Conservation (phyloP, 2,329 filamentous ascomycete genomes). For the Cladophialophora yegresii region DNA sequence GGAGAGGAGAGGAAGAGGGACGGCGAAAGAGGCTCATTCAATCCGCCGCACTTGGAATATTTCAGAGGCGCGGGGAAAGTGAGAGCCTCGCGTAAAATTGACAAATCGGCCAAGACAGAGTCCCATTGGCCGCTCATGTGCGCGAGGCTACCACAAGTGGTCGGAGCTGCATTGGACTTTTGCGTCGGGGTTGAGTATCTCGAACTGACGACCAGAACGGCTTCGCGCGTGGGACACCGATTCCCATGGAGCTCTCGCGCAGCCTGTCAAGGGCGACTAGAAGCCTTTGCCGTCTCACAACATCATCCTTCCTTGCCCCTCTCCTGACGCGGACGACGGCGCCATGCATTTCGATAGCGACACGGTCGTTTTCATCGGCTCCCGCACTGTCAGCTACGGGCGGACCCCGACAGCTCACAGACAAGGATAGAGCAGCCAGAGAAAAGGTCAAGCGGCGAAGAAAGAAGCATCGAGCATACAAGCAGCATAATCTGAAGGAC, state of each 20-base stretch:
- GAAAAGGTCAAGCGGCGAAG: slow-evolving; percentile 62
- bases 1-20: slow-evolving; percentile 7
- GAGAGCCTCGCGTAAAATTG: slow-evolving; percentile 20
- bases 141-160: not conserved
- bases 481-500: slow-evolving; percentile 62
- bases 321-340: slow-evolving; percentile 18
- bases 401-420: slow-evolving; percentile 38
- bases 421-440: slow-evolving; percentile 54
- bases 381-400: slow-evolving; percentile 39
- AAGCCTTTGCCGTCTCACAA: slow-evolving; percentile 27
- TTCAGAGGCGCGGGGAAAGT: slow-evolving; percentile 14
- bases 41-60: slow-evolving; percentile 14
- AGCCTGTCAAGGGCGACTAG: slow-evolving; percentile 22
- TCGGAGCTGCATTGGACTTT: slow-evolving; percentile 9
- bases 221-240: not conserved
- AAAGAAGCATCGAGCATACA: slow-evolving; percentile 68
- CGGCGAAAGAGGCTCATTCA: slow-evolving; percentile 16
- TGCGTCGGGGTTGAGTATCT: not conserved
- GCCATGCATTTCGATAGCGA: slow-evolving; percentile 9
- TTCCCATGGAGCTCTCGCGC: slow-evolving; percentile 25
- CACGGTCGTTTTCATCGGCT: slow-evolving; percentile 31
- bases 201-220: not conserved
- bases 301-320: slow-evolving; percentile 27
- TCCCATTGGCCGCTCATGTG: not conserved
- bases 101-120: slow-evolving; percentile 19